phyloP scores from a whole-genome alignment of 2,329 filamentous ascomycete genomes.

The Cladosporium colombiae region DNA sequence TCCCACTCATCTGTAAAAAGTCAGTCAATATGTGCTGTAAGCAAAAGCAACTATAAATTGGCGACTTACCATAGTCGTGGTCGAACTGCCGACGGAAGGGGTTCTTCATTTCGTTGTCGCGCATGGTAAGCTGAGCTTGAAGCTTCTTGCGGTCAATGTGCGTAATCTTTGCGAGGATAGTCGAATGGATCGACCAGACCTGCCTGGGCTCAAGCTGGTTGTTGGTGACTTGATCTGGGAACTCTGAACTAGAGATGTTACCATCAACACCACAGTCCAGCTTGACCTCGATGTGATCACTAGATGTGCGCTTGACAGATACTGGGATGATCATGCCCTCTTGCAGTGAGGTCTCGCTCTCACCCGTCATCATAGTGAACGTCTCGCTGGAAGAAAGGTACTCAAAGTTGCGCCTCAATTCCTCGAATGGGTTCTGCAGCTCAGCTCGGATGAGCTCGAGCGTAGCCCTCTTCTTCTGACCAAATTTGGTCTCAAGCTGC shows the following conservation, averaged over 20 bases:
- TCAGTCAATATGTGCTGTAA: neutral
- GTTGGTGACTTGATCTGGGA: conserved; percentile 68
- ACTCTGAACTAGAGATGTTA: conserved; percentile 78
- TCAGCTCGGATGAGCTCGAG: conserved; percentile 95
- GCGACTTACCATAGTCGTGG: conserved; percentile 50
- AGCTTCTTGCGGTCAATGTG: conserved; percentile 87
- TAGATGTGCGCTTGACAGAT: conserved; percentile 81
- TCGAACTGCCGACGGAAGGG: conserved; percentile 71
- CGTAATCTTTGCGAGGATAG: conserved; percentile 81
- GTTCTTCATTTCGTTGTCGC: conserved; percentile 75
- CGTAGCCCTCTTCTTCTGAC: conserved; percentile 91
- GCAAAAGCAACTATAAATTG: neutral
- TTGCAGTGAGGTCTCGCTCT: conserved; percentile 78
- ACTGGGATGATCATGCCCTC: conserved; percentile 93
- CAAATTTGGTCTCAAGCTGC: conserved; percentile 89
- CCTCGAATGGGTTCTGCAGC: conserved; percentile 89
- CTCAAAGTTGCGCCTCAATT: conserved; percentile 79
- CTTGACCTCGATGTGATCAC: conserved; percentile 89
- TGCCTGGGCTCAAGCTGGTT: conserved; percentile 53
- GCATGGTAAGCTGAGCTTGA: conserved; percentile 77
- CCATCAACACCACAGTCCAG: conserved; percentile 94
- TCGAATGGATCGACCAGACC: conserved; percentile 77
- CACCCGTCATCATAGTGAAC: conserved; percentile 95
- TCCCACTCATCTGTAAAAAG: conserved; percentile 69
- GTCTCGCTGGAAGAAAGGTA: conserved; percentile 72